Conservation (phyloP, 257 asterid genomes). For the Eustoma russellianum region DNA sequence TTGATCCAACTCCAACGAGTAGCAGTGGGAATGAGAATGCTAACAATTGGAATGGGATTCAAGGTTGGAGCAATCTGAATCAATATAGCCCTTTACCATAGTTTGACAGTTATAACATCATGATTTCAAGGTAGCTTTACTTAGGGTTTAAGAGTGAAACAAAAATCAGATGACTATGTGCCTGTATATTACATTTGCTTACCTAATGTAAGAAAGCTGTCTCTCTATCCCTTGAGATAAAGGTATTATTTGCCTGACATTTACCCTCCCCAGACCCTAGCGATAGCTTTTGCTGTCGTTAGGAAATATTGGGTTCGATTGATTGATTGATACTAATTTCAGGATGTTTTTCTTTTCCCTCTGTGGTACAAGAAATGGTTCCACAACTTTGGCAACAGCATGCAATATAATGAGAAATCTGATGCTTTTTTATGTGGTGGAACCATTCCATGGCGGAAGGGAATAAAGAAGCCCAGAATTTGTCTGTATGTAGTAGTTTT, state of each 20-base stretch:
- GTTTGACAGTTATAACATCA: neutral
- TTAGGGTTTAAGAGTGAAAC: constrained; percentile 1
- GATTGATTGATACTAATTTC: neutral
- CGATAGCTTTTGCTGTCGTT: too few relatives aligned
- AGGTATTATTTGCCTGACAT: too few relatives aligned
- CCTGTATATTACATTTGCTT: constrained; percentile 1
- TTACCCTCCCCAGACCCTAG: too few relatives aligned
- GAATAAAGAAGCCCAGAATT: too few relatives aligned
- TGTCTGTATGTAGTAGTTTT: too few relatives aligned
- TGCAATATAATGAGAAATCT: too few relatives aligned
- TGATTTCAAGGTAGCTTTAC: constrained; percentile 3
- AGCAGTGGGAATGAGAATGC: constrained; percentile 23
- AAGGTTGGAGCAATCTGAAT: constrained; percentile 50
- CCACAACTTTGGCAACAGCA: neutral
- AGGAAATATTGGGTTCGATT: too few relatives aligned
- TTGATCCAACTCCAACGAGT: constrained; percentile 36
- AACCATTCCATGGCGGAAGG: too few relatives aligned
- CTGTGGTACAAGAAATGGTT: constrained; percentile 7
- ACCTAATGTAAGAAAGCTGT: neutral
- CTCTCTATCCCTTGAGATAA: constrained; percentile 4
- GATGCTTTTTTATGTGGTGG: too few relatives aligned
- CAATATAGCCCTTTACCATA: constrained; percentile 48
- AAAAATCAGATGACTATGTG: neutral
- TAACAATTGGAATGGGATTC: constrained; percentile 50
- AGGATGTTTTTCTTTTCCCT: neutral